A percentile compares a stretch with the other conserved stretches of the same genome.
Conservation (phyloP, 1,139 yeast species). For the Suhomyces atakaporum region DNA sequence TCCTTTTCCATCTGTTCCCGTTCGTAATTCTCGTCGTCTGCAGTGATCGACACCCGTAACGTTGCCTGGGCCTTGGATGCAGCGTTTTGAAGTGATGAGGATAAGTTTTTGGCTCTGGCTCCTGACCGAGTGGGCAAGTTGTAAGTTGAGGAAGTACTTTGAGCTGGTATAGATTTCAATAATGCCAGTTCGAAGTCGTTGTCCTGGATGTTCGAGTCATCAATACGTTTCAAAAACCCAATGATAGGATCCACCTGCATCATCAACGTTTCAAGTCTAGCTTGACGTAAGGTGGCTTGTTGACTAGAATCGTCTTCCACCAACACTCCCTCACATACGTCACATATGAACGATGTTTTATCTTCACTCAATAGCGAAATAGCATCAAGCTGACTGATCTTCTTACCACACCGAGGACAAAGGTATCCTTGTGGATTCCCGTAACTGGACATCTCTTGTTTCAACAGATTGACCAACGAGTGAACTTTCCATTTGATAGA, state of each 20-base stretch:
- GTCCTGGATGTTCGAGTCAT: constrained; percentile 82
- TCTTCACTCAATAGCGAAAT: constrained; percentile 79
- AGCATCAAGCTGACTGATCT: constrained; percentile 86
- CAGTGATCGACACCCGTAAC: constrained; percentile 86
- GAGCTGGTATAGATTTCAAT: constrained; percentile 81
- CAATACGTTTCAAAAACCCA: constrained; percentile 78
- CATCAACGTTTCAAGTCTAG: constrained; percentile 81
- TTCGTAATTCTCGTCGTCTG: constrained; percentile 79
- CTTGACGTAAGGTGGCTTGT: constrained; percentile 81
- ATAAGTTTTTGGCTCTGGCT: constrained; percentile 28
- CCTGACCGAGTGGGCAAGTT: constrained; percentile 43
- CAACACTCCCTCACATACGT: constrained; percentile 73
- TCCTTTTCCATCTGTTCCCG: constrained; percentile 68
- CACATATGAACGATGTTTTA: constrained; percentile 79
- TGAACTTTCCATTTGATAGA: constrained; percentile 97
- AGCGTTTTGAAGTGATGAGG: constrained; percentile 37
- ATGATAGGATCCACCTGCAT: constrained; percentile 87
- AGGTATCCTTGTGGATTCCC: constrained; percentile 93
- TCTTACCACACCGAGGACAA: constrained; percentile 82
- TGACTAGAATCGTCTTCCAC: constrained; percentile 88
- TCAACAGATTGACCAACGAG: constrained; percentile 72
- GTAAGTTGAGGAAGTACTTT: constrained; percentile 68
- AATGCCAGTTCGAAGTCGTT: constrained; percentile 82
- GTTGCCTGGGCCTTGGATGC: constrained; percentile 64
- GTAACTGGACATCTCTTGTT: constrained; percentile 77